These are phyloP conservation scores for Ophiosphaerella narmari DNA, from an alignment of 2,329 filamentous ascomycete species.

Conservation along the genomic window DNA sequence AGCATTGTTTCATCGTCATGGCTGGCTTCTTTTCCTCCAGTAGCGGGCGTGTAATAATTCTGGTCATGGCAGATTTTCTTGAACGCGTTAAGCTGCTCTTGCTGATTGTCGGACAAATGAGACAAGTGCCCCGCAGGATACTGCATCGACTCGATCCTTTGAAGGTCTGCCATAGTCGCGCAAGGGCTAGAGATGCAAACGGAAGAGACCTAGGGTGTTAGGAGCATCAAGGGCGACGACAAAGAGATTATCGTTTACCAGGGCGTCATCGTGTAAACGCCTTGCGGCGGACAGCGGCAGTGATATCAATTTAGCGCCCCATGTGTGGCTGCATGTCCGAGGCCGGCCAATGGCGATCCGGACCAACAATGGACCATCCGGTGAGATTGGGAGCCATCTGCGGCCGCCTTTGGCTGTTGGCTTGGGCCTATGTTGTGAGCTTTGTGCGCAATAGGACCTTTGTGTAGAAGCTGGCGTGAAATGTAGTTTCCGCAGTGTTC, in stretches of 20 bases:
- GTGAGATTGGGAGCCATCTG: background rate
- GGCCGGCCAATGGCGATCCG: conserved; percentile 14
- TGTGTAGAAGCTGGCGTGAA: conserved; percentile 1
- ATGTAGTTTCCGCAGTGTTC: conserved; percentile 21
- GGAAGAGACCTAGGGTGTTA: conserved; percentile 1
- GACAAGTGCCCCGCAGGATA: conserved; percentile 82
- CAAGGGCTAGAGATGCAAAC: conserved; percentile 3
- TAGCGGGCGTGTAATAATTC: conserved; percentile 62
- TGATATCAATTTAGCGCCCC: conserved; percentile 30
- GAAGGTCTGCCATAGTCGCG: conserved; percentile 40
- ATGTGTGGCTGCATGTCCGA: conserved; percentile 14
- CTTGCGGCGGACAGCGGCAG: conserved; percentile 33
- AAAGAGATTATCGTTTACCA: conserved; percentile 18
- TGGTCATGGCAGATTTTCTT: conserved; percentile 69
- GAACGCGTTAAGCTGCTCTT: conserved; percentile 70
- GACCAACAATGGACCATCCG: conserved; percentile 19
- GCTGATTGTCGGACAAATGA: conserved; percentile 72
- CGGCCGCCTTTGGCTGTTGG: conserved; percentile 5
- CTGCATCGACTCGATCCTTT: conserved; percentile 49
- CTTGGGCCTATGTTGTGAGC: conserved; percentile 4
- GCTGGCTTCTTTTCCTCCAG: conserved; percentile 52
- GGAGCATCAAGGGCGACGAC: conserved; percentile 11
- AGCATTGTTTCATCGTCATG: conserved; percentile 77
- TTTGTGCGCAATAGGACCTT: conserved; percentile 13
- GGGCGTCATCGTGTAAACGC: conserved; percentile 28